A percentile compares a stretch with the other conserved stretches of the same genome.
Evolutionary conservation across 2,329 filamentous ascomycete species (phyloP).

Genomic region (Calonectria leucothoes): DNA sequence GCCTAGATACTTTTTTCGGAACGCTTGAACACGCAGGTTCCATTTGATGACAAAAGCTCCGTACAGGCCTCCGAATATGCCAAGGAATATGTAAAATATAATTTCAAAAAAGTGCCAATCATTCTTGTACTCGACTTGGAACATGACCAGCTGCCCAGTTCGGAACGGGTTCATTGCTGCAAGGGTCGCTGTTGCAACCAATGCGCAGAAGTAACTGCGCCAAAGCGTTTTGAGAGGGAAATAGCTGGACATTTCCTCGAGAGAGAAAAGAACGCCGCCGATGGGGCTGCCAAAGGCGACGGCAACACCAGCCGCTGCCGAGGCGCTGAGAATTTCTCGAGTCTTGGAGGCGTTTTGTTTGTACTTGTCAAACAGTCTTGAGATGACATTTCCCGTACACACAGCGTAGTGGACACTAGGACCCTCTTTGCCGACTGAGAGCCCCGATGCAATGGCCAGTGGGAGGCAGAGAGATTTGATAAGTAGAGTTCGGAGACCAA

Average conservation of each 20-base stretch:
- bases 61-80: constrained; percentile 93
- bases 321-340: constrained; percentile 93
- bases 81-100: constrained; percentile 90
- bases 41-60: constrained; percentile 98
- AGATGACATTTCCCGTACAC: constrained; percentile 97
- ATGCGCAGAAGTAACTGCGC: constrained; percentile 97
- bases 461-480: constrained; percentile 96
- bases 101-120: constrained; percentile 99
- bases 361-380: constrained; percentile 92
- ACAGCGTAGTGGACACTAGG: constrained; percentile 99
- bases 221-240: constrained; percentile 98
- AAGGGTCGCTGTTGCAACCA: constrained; percentile 92
- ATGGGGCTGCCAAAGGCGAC: constrained; percentile 98
- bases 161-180: constrained; percentile 98
- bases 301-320: constrained; percentile 92
- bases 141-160: constrained; percentile 98
- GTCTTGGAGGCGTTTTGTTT: constrained; percentile 92
- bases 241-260: constrained; percentile 97
- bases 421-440: constrained; percentile 97
- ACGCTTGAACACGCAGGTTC: constrained; percentile 91
- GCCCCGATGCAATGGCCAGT: constrained; percentile 90
- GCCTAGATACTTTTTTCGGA: constrained; percentile 91
- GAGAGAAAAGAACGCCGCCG: constrained; percentile 93
- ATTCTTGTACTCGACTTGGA: constrained; percentile 94
- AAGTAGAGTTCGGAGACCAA: constrained; percentile 88